phyloP scores from a whole-genome alignment of 768 basidiomycete species.

The Rubroboletus satanas region DNA sequence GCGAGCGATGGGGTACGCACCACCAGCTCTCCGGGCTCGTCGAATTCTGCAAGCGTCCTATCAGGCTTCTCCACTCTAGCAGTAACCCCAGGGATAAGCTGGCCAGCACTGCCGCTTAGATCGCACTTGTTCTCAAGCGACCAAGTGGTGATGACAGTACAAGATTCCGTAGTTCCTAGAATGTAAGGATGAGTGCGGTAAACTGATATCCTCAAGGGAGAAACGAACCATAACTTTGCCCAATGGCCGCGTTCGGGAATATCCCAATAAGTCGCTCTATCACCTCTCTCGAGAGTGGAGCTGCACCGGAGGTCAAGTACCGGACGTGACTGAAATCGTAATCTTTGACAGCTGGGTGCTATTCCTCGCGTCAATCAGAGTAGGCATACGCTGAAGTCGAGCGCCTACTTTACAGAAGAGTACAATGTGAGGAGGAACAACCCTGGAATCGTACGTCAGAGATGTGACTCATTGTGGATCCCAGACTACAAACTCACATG shows the following conservation, averaged over 20 bases:
- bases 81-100: constrained; percentile 52
- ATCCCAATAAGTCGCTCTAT: constrained; percentile 41
- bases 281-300: constrained; percentile 53
- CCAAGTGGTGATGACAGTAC: constrained; percentile 48
- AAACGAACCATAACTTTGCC: constrained; percentile 57
- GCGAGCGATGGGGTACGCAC: constrained; percentile 60
- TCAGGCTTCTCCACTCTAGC: constrained; percentile 58
- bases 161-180: constrained; percentile 62
- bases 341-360: constrained; percentile 40
- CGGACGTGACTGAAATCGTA: constrained; percentile 39
- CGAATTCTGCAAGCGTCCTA: constrained; percentile 51
- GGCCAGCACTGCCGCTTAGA: constrained; percentile 53
- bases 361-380: not conserved
- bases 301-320: constrained; percentile 47
- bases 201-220: not conserved
- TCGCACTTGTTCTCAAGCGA: constrained; percentile 43
- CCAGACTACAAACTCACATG: constrained; percentile 23
- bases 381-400: not conserved
- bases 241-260: constrained; percentile 50
- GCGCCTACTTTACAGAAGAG: constrained; percentile 45
- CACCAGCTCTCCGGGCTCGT: constrained; percentile 61
- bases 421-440: constrained; percentile 48
- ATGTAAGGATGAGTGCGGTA: not conserved
- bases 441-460: constrained; percentile 19
- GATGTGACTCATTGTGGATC: not conserved